Conservation (phyloP, 75 land plant species). For the Adiantum capillusveneris region DNA sequence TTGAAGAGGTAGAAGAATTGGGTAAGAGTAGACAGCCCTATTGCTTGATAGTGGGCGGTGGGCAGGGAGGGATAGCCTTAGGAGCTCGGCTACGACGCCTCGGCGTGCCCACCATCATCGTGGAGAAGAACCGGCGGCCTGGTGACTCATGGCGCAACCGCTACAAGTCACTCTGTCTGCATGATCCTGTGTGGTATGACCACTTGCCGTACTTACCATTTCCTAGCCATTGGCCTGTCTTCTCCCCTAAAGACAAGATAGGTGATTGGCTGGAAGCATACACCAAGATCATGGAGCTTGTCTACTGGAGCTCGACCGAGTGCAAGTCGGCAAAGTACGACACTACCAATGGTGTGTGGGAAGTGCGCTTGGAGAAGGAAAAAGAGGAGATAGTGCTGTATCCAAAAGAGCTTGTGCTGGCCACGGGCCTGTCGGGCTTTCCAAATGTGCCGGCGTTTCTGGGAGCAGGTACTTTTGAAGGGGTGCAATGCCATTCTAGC, state of each 20-base stretch:
- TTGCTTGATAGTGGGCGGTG: conserved; percentile 12
- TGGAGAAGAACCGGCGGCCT: conserved; percentile 9
- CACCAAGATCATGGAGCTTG: conserved; percentile 10
- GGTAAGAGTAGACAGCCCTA: not conserved
- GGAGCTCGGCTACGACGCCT: conserved; percentile 11
- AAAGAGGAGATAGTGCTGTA: not conserved
- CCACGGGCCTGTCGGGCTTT: conserved; percentile 10
- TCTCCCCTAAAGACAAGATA: conserved; percentile 12
- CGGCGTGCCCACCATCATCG: conserved; percentile 11
- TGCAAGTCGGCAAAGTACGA: conserved; percentile 4
- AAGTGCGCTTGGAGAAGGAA: not conserved
- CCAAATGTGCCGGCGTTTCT: conserved; percentile 7
- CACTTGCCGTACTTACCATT: conserved; percentile 12
- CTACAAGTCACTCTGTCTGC: conserved; percentile 13
- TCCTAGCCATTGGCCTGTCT: conserved; percentile 11
- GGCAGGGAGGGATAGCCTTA: conserved; percentile 9
- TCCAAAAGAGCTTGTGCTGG: not conserved
- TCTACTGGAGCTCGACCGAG: conserved; percentile 13
- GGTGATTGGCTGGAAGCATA: conserved; percentile 17
- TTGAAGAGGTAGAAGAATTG: too few relatives aligned
- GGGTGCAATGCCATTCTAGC: conserved; percentile 12
- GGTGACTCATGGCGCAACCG: conserved; percentile 18
- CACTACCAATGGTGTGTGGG: not conserved
- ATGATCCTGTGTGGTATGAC: conserved; percentile 8
- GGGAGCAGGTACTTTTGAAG: conserved; percentile 5